Conservation (phyloP, 2,329 filamentous ascomycete genomes). For the Alternaria rosae region DNA sequence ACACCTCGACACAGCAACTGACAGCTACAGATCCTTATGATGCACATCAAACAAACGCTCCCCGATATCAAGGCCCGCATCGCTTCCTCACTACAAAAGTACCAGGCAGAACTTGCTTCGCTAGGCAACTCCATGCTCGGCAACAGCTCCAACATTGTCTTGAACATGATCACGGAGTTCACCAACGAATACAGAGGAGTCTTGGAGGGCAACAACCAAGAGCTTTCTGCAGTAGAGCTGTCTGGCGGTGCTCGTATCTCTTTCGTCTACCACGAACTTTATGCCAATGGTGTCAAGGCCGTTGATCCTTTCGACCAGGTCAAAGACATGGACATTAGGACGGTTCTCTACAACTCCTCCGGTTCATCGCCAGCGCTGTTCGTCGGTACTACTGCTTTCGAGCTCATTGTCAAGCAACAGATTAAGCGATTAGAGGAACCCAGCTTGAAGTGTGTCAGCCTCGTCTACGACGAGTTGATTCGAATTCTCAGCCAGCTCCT, state of each 20-base stretch:
- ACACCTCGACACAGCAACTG: constrained; percentile 23
- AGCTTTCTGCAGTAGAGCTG: constrained; percentile 91
- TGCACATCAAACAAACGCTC: constrained; percentile 99
- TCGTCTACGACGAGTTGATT: constrained; percentile 97
- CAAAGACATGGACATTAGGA: constrained; percentile 97
- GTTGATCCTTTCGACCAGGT: constrained; percentile 97
- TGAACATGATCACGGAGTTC: constrained; percentile 99
- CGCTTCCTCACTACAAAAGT: constrained; percentile 91
- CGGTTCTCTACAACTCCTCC: constrained; percentile 98
- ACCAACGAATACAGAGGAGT: constrained; percentile 97
- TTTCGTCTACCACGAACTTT: constrained; percentile 98
- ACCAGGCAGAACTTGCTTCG: constrained; percentile 78
- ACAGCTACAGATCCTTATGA: constrained; percentile 82
- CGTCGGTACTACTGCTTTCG: constrained; percentile 97
- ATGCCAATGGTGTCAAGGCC: constrained; percentile 96
- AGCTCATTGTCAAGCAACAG: constrained; percentile 97
- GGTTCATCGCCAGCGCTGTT: constrained; percentile 96
- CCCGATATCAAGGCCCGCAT: constrained; percentile 99
- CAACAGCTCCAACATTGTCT: constrained; percentile 93
- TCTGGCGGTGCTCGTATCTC: constrained; percentile 98
- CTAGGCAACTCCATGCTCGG: constrained; percentile 94
- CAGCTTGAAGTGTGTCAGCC: constrained; percentile 93
- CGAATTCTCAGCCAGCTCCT: constrained; percentile 92
- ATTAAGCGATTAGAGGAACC: constrained; percentile 97
- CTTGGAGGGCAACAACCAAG: constrained; percentile 94